Evolutionary conservation across 768 basidiomycete species (phyloP).

Genomic region (Boletellus sp.): DNA sequence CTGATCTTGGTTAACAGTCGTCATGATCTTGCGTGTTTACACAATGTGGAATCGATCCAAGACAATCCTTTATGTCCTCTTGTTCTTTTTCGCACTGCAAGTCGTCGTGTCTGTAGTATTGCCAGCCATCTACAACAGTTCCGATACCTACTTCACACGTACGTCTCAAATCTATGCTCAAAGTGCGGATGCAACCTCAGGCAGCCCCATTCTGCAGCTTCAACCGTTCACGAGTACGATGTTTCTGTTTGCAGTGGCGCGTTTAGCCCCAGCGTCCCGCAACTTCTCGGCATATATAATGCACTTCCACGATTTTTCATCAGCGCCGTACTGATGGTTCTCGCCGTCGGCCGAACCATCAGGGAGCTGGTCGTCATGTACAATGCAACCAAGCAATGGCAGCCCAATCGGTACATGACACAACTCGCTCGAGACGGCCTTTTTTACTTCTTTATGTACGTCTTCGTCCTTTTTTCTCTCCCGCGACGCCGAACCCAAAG

Average conservation of each 20-base stretch:
- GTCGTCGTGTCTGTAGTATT: neutral
- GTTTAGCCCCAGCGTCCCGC: neutral
- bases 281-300: neutral
- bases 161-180: neutral
- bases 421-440: constrained; percentile 1
- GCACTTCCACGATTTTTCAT: constrained; percentile 1
- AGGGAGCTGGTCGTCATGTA: neutral
- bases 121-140: constrained; percentile 3
- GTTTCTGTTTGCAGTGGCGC: neutral
- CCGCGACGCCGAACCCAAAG: too few species aligned
- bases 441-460: constrained; percentile 10
- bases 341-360: constrained; percentile 1
- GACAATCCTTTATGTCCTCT: constrained; percentile 1
- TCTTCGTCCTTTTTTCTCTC: constrained; percentile 18
- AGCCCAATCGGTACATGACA: constrained; percentile 2
- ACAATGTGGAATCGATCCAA: constrained; percentile 13
- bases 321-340: neutral
- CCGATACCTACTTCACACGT: constrained; percentile 2
- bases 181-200: neutral
- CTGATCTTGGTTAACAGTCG: neutral
- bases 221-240: neutral
- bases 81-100: constrained; percentile 1
- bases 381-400: neutral
- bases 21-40: constrained; percentile 16
- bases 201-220: neutral